phyloP scores from a whole-genome alignment of 2,329 filamentous ascomycete genomes.

The Nemania sp. region DNA sequence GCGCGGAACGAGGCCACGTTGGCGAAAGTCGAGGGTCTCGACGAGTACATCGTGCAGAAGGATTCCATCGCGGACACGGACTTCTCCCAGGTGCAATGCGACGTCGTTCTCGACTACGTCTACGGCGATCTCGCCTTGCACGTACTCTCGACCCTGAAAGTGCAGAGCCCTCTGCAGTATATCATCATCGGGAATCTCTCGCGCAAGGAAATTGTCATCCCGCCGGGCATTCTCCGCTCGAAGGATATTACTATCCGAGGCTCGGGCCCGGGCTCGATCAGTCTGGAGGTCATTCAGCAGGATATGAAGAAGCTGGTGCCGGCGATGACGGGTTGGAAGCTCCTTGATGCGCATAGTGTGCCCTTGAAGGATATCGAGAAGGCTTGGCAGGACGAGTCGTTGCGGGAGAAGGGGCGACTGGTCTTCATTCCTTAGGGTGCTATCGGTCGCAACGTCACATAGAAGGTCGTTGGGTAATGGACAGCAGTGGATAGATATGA shows the following conservation, averaged over 20 bases:
- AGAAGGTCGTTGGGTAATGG: too few species aligned
- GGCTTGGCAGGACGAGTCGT: constrained; percentile 37
- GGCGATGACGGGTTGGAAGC: constrained; percentile 39
- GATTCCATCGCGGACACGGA: constrained; percentile 48
- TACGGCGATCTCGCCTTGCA: constrained; percentile 51
- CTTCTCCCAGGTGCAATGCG: constrained; percentile 50
- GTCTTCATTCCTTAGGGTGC: constrained; percentile 35
- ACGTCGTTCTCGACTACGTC: constrained; percentile 61
- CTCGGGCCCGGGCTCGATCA: constrained; percentile 50
- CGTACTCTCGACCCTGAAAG: constrained; percentile 46
- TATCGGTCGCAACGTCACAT: too few species aligned
- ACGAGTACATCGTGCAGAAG: constrained; percentile 50
- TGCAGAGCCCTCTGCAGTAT: constrained; percentile 52
- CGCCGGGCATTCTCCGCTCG: constrained; percentile 49
- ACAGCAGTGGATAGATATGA: too few species aligned
- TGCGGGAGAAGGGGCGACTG: constrained; percentile 32
- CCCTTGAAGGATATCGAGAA: constrained; percentile 40
- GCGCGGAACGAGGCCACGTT: constrained; percentile 51
- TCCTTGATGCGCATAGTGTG: constrained; percentile 30
- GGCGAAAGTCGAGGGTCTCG: constrained; percentile 46
- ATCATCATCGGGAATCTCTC: constrained; percentile 55
- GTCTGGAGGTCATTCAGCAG: constrained; percentile 35
- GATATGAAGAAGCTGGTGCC: constrained; percentile 38
- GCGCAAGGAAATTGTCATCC: constrained; percentile 43
- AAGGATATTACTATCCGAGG: constrained; percentile 54